Conservation (phyloP, 1,284 basidiomycete genomes). For the Rhodotorula sp. region DNA sequence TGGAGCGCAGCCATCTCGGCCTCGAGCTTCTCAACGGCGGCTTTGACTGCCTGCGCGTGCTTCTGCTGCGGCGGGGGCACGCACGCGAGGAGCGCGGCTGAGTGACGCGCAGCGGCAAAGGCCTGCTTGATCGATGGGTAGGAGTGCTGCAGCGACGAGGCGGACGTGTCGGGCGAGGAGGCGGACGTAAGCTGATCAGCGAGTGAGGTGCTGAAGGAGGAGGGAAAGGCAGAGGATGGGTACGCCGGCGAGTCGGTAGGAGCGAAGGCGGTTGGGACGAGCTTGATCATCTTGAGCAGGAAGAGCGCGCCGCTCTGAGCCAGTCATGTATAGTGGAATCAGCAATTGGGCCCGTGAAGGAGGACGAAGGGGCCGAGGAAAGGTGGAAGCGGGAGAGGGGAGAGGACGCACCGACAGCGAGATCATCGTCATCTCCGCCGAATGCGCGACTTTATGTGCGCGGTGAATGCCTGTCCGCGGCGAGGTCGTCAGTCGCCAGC, state of each 20-base stretch:
- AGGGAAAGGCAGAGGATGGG: constrained; percentile 6
- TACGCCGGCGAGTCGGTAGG: constrained; percentile 7
- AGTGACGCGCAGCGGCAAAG: constrained; percentile 26
- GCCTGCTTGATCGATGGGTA: constrained; percentile 21
- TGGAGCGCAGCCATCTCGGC: constrained; percentile 14
- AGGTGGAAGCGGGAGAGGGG: not conserved
- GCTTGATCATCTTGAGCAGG: constrained; percentile 43
- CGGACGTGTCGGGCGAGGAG: constrained; percentile 28
- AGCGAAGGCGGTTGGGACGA: constrained; percentile 31
- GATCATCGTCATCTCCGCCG: constrained; percentile 39
- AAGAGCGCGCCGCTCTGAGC: constrained; percentile 35
- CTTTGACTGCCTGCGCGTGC: constrained; percentile 28
- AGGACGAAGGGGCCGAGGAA: not conserved
- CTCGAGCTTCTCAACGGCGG: constrained; percentile 33
- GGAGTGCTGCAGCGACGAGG: constrained; percentile 11
- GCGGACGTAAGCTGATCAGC: constrained; percentile 5
- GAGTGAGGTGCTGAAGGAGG: not conserved
- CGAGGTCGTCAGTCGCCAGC: not conserved
- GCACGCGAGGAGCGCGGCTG: constrained; percentile 19
- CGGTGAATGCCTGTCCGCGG: constrained; percentile 24
- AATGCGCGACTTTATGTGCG: constrained; percentile 31
- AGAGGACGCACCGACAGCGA: constrained; percentile 16
- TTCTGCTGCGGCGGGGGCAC: constrained; percentile 20
- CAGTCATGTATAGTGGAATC: not conserved
- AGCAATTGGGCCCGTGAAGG: not conserved